Evolutionary conservation across 352 stramenopile genomes (phyloP).

Genomic region (Phytophthora citrophthora): DNA sequence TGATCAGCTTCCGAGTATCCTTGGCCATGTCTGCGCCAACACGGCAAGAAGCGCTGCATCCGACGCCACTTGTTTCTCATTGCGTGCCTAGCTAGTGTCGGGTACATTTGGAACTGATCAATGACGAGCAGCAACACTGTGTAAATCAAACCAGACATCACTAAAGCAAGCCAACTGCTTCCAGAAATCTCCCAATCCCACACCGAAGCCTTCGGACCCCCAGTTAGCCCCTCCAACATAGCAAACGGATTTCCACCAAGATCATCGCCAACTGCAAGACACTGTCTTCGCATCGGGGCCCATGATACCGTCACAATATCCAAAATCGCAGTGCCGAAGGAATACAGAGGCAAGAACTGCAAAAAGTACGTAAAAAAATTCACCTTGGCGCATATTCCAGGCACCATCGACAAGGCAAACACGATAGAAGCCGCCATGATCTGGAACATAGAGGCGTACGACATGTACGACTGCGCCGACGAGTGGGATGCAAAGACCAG

Average conservation of each 20-base stretch:
- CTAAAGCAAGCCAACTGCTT: conserved; percentile 47
- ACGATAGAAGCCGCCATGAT: conserved; percentile 57
- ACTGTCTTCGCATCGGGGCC: conserved; percentile 50
- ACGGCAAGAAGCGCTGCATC: conserved; percentile 22
- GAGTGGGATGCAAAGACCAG: conserved; percentile 79
- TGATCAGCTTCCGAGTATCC: conserved; percentile 39
- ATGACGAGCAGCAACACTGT: conserved; percentile 57
- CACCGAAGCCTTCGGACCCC: conserved; percentile 14
- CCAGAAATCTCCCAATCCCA: conserved; percentile 69
- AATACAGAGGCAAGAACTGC: conserved; percentile 66
- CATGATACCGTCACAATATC: conserved; percentile 63
- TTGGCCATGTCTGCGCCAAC: conserved; percentile 20
- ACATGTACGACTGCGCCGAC: conserved; percentile 82
- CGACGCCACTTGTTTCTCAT: conserved; percentile 31
- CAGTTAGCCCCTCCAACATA: conserved; percentile 14
- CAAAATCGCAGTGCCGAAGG: conserved; percentile 54
- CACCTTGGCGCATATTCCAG: conserved; percentile 55
- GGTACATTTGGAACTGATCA: conserved; percentile 78
- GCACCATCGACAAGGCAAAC: conserved; percentile 56
- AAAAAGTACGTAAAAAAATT: conserved; percentile 52
- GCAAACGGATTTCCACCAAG: conserved; percentile 28
- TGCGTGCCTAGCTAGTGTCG: conserved; percentile 53
- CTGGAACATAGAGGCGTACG: conserved; percentile 75
- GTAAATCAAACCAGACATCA: conserved; percentile 52
- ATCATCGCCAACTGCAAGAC: conserved; percentile 27